Conservation (phyloP, 306 rosid genomes). For the Quercus rubra region DNA sequence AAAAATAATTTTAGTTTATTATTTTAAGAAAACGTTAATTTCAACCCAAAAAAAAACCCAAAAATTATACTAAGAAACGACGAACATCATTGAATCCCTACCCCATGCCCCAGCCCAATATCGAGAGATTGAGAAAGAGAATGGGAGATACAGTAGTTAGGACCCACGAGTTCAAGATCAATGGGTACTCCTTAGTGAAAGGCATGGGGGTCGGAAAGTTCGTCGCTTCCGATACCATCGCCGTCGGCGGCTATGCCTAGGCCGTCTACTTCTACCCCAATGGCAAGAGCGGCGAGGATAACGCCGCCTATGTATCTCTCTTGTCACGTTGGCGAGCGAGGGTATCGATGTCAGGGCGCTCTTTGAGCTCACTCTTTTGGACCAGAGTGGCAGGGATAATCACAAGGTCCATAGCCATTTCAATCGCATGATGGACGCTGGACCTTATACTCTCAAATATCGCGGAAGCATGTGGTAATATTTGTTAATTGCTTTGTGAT, state of each 20-base stretch:
- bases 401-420: constrained; percentile 74
- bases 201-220: constrained; percentile 60
- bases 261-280: constrained; percentile 66
- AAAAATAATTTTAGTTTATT: too few species aligned
- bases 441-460: constrained; percentile 60
- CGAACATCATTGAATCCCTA: too few species aligned
- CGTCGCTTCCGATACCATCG: constrained; percentile 53
- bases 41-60: too few species aligned
- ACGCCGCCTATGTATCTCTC: constrained; percentile 48
- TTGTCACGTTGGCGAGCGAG: constrained; percentile 55
- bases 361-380: constrained; percentile 52
- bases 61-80: too few species aligned
- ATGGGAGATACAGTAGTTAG: constrained; percentile 43
- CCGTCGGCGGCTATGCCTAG: constrained; percentile 58
- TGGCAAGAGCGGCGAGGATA: constrained; percentile 55
- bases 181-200: constrained; percentile 49
- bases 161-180: constrained; percentile 49
- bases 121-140: too few species aligned
- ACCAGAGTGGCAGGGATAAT: constrained; percentile 52
- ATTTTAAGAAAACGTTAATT: too few species aligned
- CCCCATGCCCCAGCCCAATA: too few species aligned
- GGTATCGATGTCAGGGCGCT: constrained; percentile 63
- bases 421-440: constrained; percentile 46
- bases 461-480: constrained; percentile 71
- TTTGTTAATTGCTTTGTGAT: neutral